Evolutionary conservation across 331 rosid genomes (phyloP), one percentile per base, ranked within the genome.

Genomic region (Erythrophleum ivorense): DNA sequence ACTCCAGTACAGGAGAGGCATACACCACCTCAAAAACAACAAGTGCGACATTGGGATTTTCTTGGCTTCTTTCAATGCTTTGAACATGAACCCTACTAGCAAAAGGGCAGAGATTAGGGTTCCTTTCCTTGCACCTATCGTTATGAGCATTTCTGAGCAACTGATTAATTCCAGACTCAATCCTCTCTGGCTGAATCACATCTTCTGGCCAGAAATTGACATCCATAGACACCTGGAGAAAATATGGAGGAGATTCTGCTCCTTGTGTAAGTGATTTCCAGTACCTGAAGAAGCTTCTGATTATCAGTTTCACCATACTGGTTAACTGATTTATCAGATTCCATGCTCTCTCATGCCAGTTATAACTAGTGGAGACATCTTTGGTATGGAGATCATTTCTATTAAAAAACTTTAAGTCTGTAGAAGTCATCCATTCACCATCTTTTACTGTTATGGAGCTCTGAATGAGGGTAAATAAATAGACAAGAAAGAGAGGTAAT

Each of bases 181-280:
- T 90, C 84, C 89, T 91, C 83, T 94, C 97, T 53, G 99, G 99
- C 81, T 96, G 99, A 90, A 96, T 96, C 69, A 98, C 99, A 79
- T 94, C 97, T 78, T 94, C 97, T 78, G 99, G 99, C 95, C 97
- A 96, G 71, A 82, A 85, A 69, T 84, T 85, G 81, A 94, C 98
- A 90, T 94, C 95, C 92, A 96, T 88, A 77, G 98, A 92, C 75
- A 96, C 92, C 92, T 96, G 98, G 77, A 96, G 83, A 87, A 96
- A 92, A 87, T 94, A 96, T 71, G 99, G 99, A 82, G 99, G 98
- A 49, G 99, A 89, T 41, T 96, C 99, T 77, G 99, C 97, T 86
- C 86, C 99, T 12, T 75, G 90, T 3, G 97, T 92, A 80, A 96
- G 91, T 63, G 99, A 92, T 85, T 88, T 90, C 97, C 97, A 92